Evolutionary conservation across 805 yeast genomes (phyloP).

Genomic region (Yamadazyma phyllophila): DNA sequence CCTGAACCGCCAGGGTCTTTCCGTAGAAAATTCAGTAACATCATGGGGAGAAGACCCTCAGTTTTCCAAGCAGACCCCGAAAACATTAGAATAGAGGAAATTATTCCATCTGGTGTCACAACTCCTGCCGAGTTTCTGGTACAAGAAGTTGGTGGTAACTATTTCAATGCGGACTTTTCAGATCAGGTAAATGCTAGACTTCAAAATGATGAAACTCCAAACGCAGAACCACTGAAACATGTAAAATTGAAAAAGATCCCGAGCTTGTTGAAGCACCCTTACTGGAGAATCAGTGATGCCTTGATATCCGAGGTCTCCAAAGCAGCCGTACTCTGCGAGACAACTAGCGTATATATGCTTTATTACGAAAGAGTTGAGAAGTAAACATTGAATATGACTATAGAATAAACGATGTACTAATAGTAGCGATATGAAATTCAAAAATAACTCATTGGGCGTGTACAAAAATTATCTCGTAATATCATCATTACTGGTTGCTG

Average conservation of each 20-base stretch:
- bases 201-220: not conserved
- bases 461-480: too few relatives aligned
- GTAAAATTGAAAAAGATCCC: slow-evolving; percentile 52
- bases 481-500: too few relatives aligned
- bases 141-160: slow-evolving; percentile 27
- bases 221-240: slow-evolving; percentile 12
- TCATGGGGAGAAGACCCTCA: slow-evolving; percentile 44
- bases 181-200: slow-evolving; percentile 12
- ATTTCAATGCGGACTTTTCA: slow-evolving; percentile 18
- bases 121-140: slow-evolving; percentile 44
- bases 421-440: not conserved
- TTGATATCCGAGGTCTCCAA: slow-evolving; percentile 59
- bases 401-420: slow-evolving; percentile 7
- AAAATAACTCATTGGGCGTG: too few relatives aligned
- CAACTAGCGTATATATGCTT: slow-evolving; percentile 78
- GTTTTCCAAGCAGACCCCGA: slow-evolving; percentile 38
- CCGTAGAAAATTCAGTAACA: slow-evolving; percentile 34
- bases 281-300: slow-evolving; percentile 85
- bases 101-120: slow-evolving; percentile 35
- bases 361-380: slow-evolving; percentile 65
- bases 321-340: slow-evolving; percentile 62
- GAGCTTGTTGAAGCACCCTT: slow-evolving; percentile 57
- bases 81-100: slow-evolving; percentile 35
- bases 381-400: slow-evolving; percentile 10
- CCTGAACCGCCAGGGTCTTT: slow-evolving; percentile 25